A percentile compares a stretch with the other conserved stretches of the same genome.
Conservation (phyloP, 2,329 filamentous ascomycete species). For the Truncatella angustata region DNA sequence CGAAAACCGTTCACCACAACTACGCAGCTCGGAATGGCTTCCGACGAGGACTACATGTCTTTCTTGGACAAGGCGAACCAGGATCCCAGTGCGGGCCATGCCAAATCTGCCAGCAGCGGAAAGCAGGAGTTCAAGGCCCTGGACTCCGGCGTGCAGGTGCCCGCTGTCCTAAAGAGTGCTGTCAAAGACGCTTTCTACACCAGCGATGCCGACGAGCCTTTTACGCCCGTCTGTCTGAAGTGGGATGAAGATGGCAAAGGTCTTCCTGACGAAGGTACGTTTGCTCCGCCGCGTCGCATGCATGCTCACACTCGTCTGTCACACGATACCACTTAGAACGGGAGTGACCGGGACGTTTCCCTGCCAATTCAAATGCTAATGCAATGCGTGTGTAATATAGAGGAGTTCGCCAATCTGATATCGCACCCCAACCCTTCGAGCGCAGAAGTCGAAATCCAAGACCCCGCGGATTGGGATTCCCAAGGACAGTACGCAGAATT, state of each 20-base stretch:
- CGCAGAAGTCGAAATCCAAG: conserved; percentile 62
- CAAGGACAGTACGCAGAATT: conserved; percentile 67
- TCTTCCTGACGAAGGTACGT: conserved; percentile 61
- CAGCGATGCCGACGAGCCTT: conserved; percentile 84
- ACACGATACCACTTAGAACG: too few relatives aligned
- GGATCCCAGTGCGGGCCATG: conserved; percentile 63
- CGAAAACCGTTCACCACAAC: conserved; percentile 17
- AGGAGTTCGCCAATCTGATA: conserved; percentile 67
- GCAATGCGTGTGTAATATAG: background rate
- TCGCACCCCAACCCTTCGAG: conserved; percentile 51
- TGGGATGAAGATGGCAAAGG: conserved; percentile 52
- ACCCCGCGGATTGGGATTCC: conserved; percentile 70
- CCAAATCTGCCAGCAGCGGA: conserved; percentile 26
- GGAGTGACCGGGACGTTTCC: too few relatives aligned
- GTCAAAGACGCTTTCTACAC: conserved; percentile 64
- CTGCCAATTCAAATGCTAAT: too few relatives aligned
- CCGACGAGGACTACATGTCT: conserved; percentile 78
- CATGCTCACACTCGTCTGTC: too few relatives aligned
- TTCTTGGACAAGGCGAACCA: conserved; percentile 88
- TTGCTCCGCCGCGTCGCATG: too few relatives aligned
- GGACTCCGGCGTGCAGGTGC: conserved; percentile 57
- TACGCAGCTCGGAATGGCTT: conserved; percentile 53
- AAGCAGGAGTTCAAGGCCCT: conserved; percentile 48
- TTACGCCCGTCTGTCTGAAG: conserved; percentile 70
- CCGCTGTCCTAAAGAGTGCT: conserved; percentile 51